Evolutionary conservation across 352 stramenopile genomes (phyloP).

Genomic region (Phytopythium helicoides): DNA sequence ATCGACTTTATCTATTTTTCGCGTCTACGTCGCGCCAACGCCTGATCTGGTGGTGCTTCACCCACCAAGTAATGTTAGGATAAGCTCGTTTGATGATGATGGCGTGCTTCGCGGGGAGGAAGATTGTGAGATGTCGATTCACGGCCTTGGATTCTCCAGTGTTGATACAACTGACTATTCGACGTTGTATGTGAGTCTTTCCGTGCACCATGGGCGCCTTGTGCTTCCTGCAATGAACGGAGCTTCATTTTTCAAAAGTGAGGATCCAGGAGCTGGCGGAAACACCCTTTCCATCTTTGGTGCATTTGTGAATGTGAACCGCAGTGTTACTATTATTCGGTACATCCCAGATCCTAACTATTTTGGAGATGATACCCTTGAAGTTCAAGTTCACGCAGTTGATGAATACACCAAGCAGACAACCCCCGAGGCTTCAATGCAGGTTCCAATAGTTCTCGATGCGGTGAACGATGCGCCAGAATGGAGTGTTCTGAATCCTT

Average conservation of each 20-base stretch:
- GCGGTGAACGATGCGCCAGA: constrained; percentile 57
- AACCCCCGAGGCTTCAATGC: constrained; percentile 19
- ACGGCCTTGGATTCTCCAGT: constrained; percentile 37
- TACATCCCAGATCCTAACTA: constrained; percentile 45
- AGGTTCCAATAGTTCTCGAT: constrained; percentile 34
- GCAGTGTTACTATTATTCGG: constrained; percentile 22
- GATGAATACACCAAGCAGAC: constrained; percentile 44
- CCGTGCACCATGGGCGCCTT: constrained; percentile 22
- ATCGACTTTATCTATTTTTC: constrained; percentile 27
- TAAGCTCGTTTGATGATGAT: constrained; percentile 26
- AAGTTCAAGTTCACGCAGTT: constrained; percentile 32
- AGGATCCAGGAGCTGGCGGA: constrained; percentile 6
- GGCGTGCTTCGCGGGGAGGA: constrained; percentile 41
- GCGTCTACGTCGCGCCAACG: constrained; percentile 28
- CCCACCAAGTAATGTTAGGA: constrained; percentile 18
- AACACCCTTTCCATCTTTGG: constrained; percentile 23
- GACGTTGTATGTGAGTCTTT: constrained; percentile 27
- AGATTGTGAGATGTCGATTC: constrained; percentile 30
- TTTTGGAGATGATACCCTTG: constrained; percentile 40
- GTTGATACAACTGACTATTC: constrained; percentile 38
- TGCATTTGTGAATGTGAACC: constrained; percentile 48
- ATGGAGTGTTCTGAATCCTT: constrained; percentile 34
- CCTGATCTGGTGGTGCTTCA: constrained; percentile 30
- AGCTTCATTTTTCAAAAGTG: constrained; percentile 23
- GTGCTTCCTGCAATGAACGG: constrained; percentile 11